phyloP scores from a whole-genome alignment of 1,284 basidiomycete species.

The Puccinia polysora region DNA sequence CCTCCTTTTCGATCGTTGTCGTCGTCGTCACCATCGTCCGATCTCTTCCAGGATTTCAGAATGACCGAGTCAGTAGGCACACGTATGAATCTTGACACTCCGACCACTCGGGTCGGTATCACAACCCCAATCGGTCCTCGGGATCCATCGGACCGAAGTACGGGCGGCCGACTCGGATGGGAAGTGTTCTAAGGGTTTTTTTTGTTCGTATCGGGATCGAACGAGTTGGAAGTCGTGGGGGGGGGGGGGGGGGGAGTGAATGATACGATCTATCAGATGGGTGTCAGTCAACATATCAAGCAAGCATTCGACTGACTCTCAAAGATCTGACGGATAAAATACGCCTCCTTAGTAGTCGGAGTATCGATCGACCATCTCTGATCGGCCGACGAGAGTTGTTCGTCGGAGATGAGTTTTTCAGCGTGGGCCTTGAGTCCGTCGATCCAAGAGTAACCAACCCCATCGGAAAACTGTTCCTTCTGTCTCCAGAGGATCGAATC shows the following conservation, averaged over 20 bases:
- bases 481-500: constrained; percentile 95
- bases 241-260: too few relatives aligned
- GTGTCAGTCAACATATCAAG: too few relatives aligned
- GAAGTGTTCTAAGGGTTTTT: constrained; percentile 69
- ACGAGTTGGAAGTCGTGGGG: too few relatives aligned
- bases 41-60: too few relatives aligned
- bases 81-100: constrained; percentile 89
- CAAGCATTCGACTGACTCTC: too few relatives aligned
- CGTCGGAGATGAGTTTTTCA: constrained; percentile 69
- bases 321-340: too few relatives aligned
- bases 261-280: too few relatives aligned
- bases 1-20: too few relatives aligned
- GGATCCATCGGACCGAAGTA: constrained; percentile 90
- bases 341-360: constrained; percentile 93
- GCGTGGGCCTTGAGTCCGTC: constrained; percentile 95
- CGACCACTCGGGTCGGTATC: constrained; percentile 88
- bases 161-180: constrained; percentile 76
- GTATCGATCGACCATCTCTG: constrained; percentile 76
- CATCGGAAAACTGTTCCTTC: constrained; percentile 99
- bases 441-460: too few relatives aligned
- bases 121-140: constrained; percentile 93
- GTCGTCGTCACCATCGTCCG: too few relatives aligned
- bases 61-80: too few relatives aligned
- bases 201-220: too few relatives aligned
- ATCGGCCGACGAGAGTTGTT: constrained; percentile 68